A percentile compares a stretch with the other conserved stretches of the same genome.
Evolutionary conservation across 257 asterid genomes (phyloP).

Genomic region (Rauvolfia tetraphylla): DNA sequence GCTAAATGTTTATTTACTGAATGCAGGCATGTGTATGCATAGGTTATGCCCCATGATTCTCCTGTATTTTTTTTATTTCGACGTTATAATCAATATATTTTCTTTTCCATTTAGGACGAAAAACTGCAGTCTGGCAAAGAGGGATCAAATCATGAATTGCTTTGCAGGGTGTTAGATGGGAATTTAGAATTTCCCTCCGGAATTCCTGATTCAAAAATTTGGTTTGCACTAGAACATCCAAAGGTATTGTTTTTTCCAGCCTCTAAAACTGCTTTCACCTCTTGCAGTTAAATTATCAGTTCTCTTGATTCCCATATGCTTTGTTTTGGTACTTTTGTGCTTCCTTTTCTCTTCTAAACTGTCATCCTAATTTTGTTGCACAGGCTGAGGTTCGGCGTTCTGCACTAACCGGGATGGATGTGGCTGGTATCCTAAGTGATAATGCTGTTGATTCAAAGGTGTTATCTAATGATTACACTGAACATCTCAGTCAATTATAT

Average conservation of each 20-base stretch:
- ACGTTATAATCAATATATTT: neutral
- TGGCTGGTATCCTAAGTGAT: conserved; percentile 40
- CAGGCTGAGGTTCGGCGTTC: conserved; percentile 79
- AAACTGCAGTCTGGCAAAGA: conserved; percentile 50
- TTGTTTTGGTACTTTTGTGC: neutral
- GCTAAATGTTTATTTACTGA: neutral
- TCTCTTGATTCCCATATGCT: neutral
- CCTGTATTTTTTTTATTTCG: conserved; percentile 2
- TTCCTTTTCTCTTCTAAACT: neutral
- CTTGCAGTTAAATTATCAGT: neutral
- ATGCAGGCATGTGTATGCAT: conserved; percentile 6
- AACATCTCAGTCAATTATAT: neutral
- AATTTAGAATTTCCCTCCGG: conserved; percentile 45
- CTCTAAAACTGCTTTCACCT: conserved; percentile 7
- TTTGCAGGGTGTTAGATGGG: conserved; percentile 59
- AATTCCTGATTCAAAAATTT: conserved; percentile 49
- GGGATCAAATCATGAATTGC: conserved; percentile 47
- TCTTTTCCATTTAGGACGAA: conserved; percentile 29
- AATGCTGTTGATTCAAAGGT: conserved; percentile 67
- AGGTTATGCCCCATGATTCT: conserved; percentile 3
- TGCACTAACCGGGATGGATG: conserved; percentile 58
- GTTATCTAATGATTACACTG: conserved; percentile 7
- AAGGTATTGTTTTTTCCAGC: conserved; percentile 45
- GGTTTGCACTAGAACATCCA: conserved; percentile 78
- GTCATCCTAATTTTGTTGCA: conserved; percentile 9